These are phyloP conservation scores for Erodium moschatum DNA, from an alignment of 441 rosid genomes.

Conservation along the genomic window DNA sequence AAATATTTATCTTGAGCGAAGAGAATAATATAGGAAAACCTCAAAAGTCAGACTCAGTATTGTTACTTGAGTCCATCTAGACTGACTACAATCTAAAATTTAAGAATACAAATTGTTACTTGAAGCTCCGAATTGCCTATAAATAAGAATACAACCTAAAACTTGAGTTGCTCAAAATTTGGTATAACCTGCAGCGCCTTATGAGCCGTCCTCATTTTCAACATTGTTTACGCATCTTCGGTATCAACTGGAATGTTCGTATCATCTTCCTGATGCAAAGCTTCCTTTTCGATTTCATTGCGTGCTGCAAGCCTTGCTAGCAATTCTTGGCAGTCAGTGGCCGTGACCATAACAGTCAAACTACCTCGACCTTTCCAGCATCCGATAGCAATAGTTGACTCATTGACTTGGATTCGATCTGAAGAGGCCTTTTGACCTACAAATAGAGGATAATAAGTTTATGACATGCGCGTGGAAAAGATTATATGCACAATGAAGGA, in stretches of 20 bases:
- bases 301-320: conserved; percentile 50
- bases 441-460: conserved; percentile 5
- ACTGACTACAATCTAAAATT: too few relatives aligned
- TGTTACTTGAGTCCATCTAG: too few relatives aligned
- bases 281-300: conserved; percentile 22
- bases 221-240: conserved; percentile 1
- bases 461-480: background rate
- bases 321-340: conserved; percentile 75
- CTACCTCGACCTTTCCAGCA: conserved; percentile 85
- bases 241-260: background rate
- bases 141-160: too few relatives aligned
- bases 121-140: too few relatives aligned
- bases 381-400: conserved; percentile 68
- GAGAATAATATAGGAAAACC: too few relatives aligned
- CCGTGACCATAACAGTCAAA: conserved; percentile 76
- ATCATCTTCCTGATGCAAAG: background rate
- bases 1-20: too few relatives aligned
- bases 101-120: too few relatives aligned
- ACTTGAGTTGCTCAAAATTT: background rate
- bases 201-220: background rate
- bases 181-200: background rate
- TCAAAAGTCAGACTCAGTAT: too few relatives aligned
- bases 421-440: conserved; percentile 33
- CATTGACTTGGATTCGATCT: conserved; percentile 32
- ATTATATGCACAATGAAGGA: background rate